Evolutionary conservation across 352 stramenopile species (phyloP), one percentile per base, ranked within the genome.

Genomic region (Globisporangium recalcitrans): DNA sequence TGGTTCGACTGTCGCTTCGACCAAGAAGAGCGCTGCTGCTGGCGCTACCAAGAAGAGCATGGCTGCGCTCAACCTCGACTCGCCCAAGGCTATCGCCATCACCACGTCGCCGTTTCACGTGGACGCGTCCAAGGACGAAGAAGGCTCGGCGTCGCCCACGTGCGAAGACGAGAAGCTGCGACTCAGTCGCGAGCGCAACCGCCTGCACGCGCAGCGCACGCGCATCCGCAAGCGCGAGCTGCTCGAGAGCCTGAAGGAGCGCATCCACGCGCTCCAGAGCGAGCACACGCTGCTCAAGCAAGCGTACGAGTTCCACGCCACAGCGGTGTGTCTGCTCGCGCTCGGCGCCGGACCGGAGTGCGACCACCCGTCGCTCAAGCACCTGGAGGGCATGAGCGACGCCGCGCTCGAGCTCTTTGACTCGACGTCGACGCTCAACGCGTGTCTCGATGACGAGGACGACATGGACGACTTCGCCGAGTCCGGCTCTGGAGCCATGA

Each of bases 201-300:
- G 82, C 0, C 70, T 91, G 16, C 82, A 91, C 52, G 80, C 82
- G 3, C 82, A 91, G 64, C 82, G 80, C 52, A 91, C 80, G 58
- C 70, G 82, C 5, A 88, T 87, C 60, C 82, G 82, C 46, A 91
- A 91, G 64, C 78, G 82, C 40, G 80, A 91, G 73, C 58, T 90
- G 57, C 69, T 91, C 2, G 80, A 90, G 70, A 86, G 74, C 52
- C 71, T 91, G 19, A 91, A 88, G 55, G 80, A 88, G 57, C 80
- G 78, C 46, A 90, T 91, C 36, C 64, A 76, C 29, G 70, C 70
- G 46, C 65, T 91, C 26, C 71, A 90, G 62, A 69, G 72, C 34
- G 82, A 91, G 64, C 76, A 82, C 60, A 71, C 69, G 52, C 69
- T 87, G 42, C 62, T 91, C n/a, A 85, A 80, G 61, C 80, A 91